Base-by-base conservation (phyloP, 441 rosid genomes). In the Pelargonium exstipulatum region DNA sequence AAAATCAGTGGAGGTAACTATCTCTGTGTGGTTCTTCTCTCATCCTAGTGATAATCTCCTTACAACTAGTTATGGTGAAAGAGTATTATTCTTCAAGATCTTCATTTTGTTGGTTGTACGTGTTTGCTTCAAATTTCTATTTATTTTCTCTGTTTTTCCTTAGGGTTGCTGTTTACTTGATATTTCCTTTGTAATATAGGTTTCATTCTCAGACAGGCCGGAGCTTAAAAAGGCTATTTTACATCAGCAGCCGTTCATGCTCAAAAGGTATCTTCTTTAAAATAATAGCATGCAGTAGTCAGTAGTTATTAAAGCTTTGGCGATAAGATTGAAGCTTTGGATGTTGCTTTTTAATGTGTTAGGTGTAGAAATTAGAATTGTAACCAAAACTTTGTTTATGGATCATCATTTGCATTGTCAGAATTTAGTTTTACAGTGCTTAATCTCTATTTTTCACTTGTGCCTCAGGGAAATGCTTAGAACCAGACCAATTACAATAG, bases 171-270 rank as follows among this genome's bases (percentile, higher is more conserved):
- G 8, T 17, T 61, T 5, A n/a, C 2, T 18, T 57, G 24, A 32
- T 64, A n/a, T 10, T 17, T 43, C n/a, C 45, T 48, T 72, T 66
- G 17, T 37, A 29, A 45, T 60, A 5, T 10, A 72, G 67, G 62
- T 72, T 67, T 66, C 66, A n/a, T 72, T 72, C 70, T 32, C 42
- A 35, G 66, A 48, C 43, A 48, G 63, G 24, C 71, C 45, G n/a
- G 53, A 67, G 9, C 68, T 73, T 35, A 72, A 67, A 72, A 20
- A 29, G 0, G 67, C 71, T n/a, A 8, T 60, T 40, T 67, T 73
- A 53, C 16, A 61, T 48, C 62, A 67, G 51, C 67, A 62, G 35
- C 76, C 68, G 3, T 73, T 67, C 43, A 7, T 48, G 26, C 71
- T 73, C 5, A 73, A 61, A 62, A 73, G 71, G 68, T 73, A 66